Percentiles rank a stretch among this genome's conserved stretches.
These are phyloP conservation scores for Silene conica DNA, from an alignment of 148 eudicot genomes.

Conservation along the genomic window DNA sequence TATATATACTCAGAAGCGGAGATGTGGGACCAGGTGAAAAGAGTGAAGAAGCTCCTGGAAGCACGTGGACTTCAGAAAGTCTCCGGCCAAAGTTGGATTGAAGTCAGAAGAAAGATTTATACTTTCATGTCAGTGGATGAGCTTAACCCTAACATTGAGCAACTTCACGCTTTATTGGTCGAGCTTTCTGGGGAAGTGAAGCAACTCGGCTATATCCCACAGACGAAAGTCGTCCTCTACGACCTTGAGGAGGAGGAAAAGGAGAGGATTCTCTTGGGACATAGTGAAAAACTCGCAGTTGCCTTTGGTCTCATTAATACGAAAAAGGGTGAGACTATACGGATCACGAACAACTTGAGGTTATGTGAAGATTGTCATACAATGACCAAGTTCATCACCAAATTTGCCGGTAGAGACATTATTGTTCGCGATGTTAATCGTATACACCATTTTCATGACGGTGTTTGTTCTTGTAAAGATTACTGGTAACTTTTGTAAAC, in stretches of 20 bases:
- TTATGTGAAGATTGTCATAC: slow-evolving; percentile 94
- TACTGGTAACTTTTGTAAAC: slow-evolving; percentile 54
- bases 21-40: slow-evolving; percentile 75
- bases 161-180: slow-evolving; percentile 58
- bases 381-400: slow-evolving; percentile 76
- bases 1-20: slow-evolving; percentile 74
- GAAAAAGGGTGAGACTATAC: slow-evolving; percentile 56
- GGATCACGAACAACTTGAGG: slow-evolving; percentile 87
- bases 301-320: slow-evolving; percentile 80
- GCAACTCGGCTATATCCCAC: slow-evolving; percentile 66
- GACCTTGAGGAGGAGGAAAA: slow-evolving; percentile 75
- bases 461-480: slow-evolving; percentile 86
- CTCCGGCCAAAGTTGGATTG: slow-evolving; percentile 81
- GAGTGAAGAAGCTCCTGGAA: slow-evolving; percentile 60
- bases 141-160: slow-evolving; percentile 71
- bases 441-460: slow-evolving; percentile 76
- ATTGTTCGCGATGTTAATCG: slow-evolving; percentile 90
- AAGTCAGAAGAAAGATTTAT: slow-evolving; percentile 59
- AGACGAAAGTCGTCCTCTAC: slow-evolving; percentile 61
- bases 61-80: slow-evolving; percentile 65
- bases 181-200: slow-evolving; percentile 74
- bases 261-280: slow-evolving; percentile 72
- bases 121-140: slow-evolving; percentile 74
- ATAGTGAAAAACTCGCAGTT: slow-evolving; percentile 89
- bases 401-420: slow-evolving; percentile 64